A percentile compares a stretch with the other conserved stretches of the same genome.
Conservation (phyloP, 164 flowering plant genomes). For the Aristolochia fimbriata region DNA sequence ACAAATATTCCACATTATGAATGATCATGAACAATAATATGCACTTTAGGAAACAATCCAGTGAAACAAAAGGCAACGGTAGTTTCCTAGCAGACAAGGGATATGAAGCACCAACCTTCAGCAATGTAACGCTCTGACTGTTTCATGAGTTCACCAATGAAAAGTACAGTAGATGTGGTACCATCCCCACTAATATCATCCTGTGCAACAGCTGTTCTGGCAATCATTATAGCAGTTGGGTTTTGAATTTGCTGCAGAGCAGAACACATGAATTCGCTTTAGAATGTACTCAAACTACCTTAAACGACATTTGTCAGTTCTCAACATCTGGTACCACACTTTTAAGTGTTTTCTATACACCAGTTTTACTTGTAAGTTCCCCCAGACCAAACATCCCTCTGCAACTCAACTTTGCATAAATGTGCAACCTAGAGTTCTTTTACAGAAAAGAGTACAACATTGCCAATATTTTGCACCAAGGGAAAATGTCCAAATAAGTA, state of each 20-base stretch:
- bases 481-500: too few species aligned
- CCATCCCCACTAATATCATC: conserved; percentile 99
- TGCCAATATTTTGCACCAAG: too few species aligned
- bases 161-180: conserved; percentile 90
- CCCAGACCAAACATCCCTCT: too few species aligned
- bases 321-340: too few species aligned
- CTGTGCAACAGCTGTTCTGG: conserved; percentile 98
- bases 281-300: background rate
- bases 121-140: conserved; percentile 94
- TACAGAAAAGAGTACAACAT: too few species aligned
- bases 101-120: conserved; percentile 46
- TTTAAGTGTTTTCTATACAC: too few species aligned
- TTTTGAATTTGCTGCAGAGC: conserved; percentile 91
- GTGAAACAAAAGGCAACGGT: background rate
- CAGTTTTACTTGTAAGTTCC: too few species aligned
- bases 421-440: too few species aligned
- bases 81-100: background rate
- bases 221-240: conserved; percentile 98
- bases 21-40: background rate
- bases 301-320: too few species aligned
- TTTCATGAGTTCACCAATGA: conserved; percentile 98
- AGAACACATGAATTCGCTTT: background rate
- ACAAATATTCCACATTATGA: too few species aligned
- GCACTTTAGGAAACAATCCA: background rate
- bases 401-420: too few species aligned